These are phyloP conservation scores for Olyra latifolia DNA, from an alignment of 176 grass and related monocot genomes.

Conservation along the genomic window DNA sequence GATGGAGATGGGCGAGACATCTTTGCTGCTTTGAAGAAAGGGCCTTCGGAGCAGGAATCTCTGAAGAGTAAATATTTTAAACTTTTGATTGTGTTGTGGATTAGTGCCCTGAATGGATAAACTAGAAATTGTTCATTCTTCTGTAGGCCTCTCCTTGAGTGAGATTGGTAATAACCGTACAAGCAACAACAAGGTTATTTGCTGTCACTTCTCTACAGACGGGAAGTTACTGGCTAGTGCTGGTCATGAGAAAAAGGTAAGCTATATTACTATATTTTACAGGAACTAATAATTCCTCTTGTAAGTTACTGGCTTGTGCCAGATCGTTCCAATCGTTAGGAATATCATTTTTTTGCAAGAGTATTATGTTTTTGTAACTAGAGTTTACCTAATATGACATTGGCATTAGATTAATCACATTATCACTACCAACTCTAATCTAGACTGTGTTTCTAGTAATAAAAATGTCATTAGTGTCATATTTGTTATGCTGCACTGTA, in stretches of 20 bases:
- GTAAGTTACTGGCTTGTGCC: slow-evolving; percentile 17
- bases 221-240: slow-evolving; percentile 78
- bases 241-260: slow-evolving; percentile 87
- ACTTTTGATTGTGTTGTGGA: background rate
- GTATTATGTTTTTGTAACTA: background rate
- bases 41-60: slow-evolving; percentile 73
- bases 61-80: slow-evolving; percentile 61
- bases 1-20: slow-evolving; percentile 84
- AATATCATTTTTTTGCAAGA: background rate
- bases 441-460: background rate
- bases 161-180: slow-evolving; percentile 60
- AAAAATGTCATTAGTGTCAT: background rate
- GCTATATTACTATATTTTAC: slow-evolving; percentile 17
- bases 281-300: background rate
- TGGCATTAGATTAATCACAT: slow-evolving; percentile 7
- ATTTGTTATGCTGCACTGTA: background rate
- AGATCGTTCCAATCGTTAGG: background rate
- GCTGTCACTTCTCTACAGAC: slow-evolving; percentile 80
- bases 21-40: slow-evolving; percentile 84
- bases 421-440: background rate
- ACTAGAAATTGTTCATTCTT: slow-evolving; percentile 28
- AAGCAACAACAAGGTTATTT: slow-evolving; percentile 76
- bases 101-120: slow-evolving; percentile 19
- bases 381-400: background rate
- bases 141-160: slow-evolving; percentile 69